Percentiles rank a stretch among this genome's conserved stretches.
Evolutionary conservation across 1,284 basidiomycete species (phyloP).

Genomic region (Trametes sp.): DNA sequence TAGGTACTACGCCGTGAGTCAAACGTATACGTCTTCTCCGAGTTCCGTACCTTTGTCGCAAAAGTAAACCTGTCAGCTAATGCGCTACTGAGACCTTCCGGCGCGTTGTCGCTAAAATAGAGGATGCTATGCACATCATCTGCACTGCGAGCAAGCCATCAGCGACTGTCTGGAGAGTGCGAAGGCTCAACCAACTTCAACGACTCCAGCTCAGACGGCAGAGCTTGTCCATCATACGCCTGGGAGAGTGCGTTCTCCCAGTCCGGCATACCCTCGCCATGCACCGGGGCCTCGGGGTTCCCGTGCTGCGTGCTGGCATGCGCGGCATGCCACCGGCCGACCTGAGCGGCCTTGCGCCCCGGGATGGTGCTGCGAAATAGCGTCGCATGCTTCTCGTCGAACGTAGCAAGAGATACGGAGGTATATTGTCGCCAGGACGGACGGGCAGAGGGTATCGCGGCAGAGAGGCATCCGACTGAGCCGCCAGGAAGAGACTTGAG

Average conservation of each 20-base stretch:
- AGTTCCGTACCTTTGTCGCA: conserved; percentile 56
- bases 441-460: conserved; percentile 46
- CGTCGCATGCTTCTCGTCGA: conserved; percentile 48
- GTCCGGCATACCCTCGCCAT: conserved; percentile 38
- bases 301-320: conserved; percentile 33
- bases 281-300: conserved; percentile 7
- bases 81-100: conserved; percentile 65
- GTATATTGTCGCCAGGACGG: conserved; percentile 38
- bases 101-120: conserved; percentile 68
- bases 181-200: conserved; percentile 44
- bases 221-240: conserved; percentile 32
- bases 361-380: conserved; percentile 68
- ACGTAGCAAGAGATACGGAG: conserved; percentile 60
- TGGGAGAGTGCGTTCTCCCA: conserved; percentile 63
- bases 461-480: conserved; percentile 68
- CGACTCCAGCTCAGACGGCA: conserved; percentile 49
- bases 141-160: conserved; percentile 37
- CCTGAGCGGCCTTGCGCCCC: conserved; percentile 62
- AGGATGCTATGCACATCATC: conserved; percentile 57
- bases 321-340: conserved; percentile 72
- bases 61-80: conserved; percentile 53
- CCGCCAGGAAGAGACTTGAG: conserved; percentile 50
- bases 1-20: background rate
- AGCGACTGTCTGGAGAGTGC: background rate
- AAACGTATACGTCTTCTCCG: background rate